Conservation (phyloP, 164 flowering plant species). For the Cinnamomum micranthum region DNA sequence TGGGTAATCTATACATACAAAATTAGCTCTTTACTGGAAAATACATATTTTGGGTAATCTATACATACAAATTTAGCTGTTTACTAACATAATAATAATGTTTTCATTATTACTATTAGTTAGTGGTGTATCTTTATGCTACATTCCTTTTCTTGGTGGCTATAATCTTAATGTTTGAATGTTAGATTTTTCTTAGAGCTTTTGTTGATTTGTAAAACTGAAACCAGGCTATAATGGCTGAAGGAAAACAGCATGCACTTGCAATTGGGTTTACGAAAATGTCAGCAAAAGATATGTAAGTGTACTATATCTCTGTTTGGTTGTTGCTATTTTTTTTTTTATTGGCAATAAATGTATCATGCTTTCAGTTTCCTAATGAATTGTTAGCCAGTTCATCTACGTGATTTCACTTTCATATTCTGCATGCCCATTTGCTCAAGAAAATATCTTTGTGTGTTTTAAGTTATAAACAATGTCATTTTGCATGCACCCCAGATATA, state of each 20-base stretch:
- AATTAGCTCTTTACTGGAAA: too few species aligned
- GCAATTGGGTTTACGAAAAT: constrained; percentile 98
- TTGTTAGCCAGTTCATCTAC: not conserved
- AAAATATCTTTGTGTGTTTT: not conserved
- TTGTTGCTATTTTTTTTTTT: not conserved
- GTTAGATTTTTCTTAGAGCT: not conserved
- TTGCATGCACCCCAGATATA: too few species aligned
- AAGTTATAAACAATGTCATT: too few species aligned
- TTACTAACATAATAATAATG: too few species aligned
- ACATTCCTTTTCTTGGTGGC: not conserved
- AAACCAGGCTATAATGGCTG: constrained; percentile 93
- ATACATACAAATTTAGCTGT: not conserved
- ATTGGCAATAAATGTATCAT: not conserved
- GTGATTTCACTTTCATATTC: not conserved
- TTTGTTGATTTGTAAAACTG: constrained; percentile 15
- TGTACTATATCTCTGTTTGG: constrained; percentile 1
- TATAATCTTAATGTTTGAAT: not conserved
- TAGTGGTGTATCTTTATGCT: too few species aligned
- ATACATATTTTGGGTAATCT: not conserved
- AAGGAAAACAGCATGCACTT: constrained; percentile 98
- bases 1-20: too few species aligned
- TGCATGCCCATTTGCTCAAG: not conserved
- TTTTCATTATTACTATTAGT: too few species aligned
- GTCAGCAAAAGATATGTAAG: constrained; percentile 98
- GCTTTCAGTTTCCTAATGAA: not conserved